These are phyloP conservation scores for Cynara cardunculus DNA, from an alignment of 129 eudicot genomes.

Conservation along the genomic window DNA sequence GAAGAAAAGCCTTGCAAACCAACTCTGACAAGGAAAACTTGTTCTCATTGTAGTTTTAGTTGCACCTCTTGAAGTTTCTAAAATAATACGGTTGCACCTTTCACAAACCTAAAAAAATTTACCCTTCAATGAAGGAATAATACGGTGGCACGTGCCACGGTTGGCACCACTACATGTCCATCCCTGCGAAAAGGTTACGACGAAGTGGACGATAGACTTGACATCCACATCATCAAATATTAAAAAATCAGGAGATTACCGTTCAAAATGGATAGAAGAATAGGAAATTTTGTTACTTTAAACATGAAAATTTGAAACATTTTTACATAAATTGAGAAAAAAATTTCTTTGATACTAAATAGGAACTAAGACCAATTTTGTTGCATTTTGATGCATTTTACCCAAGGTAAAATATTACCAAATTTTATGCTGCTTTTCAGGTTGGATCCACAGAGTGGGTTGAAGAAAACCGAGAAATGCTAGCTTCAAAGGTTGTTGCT, in stretches of 20 bases:
- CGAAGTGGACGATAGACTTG: background rate
- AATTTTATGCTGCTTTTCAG: constrained; percentile 33
- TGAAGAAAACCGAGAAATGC: constrained; percentile 82
- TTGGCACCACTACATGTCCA: too few relatives aligned
- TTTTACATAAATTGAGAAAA: background rate
- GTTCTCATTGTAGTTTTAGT: too few relatives aligned
- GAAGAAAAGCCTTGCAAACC: too few relatives aligned
- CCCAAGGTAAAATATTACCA: background rate
- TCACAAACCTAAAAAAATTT: too few relatives aligned
- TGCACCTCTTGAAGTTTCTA: too few relatives aligned
- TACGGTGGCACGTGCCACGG: too few relatives aligned
- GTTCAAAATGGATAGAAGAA: background rate
- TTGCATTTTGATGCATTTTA: background rate
- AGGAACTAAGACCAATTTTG: background rate
- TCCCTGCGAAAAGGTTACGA: background rate
- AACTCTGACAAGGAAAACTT: too few relatives aligned
- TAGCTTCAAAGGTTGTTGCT: constrained; percentile 68
- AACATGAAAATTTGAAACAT: background rate
- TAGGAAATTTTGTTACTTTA: background rate
- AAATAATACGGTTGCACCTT: too few relatives aligned
- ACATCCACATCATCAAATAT: background rate
- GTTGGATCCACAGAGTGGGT: constrained; percentile 95
- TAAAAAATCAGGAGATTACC: background rate
- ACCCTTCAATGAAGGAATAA: too few relatives aligned
- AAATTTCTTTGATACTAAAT: background rate